Percentiles rank a stretch among this genome's conserved stretches.
These are phyloP conservation scores for Mucor saturninus DNA, from an alignment of 371 early-diverging fungal genomes.

Conservation along the genomic window DNA sequence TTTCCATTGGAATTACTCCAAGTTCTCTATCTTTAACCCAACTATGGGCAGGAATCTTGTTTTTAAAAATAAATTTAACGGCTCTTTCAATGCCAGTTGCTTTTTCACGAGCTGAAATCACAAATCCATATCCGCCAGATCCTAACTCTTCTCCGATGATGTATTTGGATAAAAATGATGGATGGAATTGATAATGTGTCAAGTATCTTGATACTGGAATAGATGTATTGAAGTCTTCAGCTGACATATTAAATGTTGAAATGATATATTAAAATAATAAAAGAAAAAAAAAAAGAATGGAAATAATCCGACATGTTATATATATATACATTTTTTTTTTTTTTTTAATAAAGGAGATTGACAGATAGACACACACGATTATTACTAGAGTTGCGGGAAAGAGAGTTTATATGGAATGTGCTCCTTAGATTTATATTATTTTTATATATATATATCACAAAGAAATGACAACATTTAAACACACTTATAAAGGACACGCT, in stretches of 20 bases:
- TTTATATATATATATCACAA: background rate
- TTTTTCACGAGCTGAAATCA: constrained; percentile 62
- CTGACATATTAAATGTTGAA: constrained; percentile 14
- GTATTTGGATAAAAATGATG: constrained; percentile 58
- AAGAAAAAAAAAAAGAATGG: constrained; percentile 4
- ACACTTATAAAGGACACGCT: background rate
- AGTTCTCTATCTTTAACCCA: constrained; percentile 67
- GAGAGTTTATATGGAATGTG: constrained; percentile 5
- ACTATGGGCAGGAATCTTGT: constrained; percentile 62
- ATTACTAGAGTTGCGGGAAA: background rate
- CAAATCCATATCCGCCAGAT: constrained; percentile 83
- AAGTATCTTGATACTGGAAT: constrained; percentile 6
- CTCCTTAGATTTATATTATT: constrained; percentile 1
- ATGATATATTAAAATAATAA: constrained; percentile 1
- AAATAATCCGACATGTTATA: constrained; percentile 20
- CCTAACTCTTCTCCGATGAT: constrained; percentile 72
- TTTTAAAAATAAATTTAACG: constrained; percentile 78
- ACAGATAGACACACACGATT: background rate
- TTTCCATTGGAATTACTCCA: constrained; percentile 77
- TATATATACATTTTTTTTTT: background rate
- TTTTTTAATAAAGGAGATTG: constrained; percentile 8
- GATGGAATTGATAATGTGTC: constrained; percentile 41
- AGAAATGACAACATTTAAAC: constrained; percentile 3
- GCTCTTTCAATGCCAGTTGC: constrained; percentile 67
- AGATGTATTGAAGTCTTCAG: constrained; percentile 3